Evolutionary conservation across 2,329 filamentous ascomycete genomes (phyloP), one percentile per base, ranked within the genome.

Genomic region (Trichoderma gracile): DNA sequence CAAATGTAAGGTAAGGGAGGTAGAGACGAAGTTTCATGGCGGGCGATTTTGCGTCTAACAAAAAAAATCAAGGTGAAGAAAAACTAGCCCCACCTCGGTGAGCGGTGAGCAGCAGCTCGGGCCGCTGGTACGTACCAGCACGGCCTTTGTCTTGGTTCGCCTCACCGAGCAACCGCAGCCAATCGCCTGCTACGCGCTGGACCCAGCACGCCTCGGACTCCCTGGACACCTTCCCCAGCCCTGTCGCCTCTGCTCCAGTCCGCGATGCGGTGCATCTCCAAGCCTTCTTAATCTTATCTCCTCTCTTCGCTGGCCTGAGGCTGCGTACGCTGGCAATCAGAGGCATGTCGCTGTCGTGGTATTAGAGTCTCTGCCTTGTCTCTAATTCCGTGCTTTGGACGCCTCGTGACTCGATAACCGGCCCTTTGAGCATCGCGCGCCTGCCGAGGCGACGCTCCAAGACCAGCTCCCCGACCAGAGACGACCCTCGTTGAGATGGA

Each of bases 51-150:
- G 42, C 42, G 52, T 47, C 50, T 38, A 60, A 38, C 21, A 49
- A 65, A 60, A 65, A 66, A 66, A 66, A 66, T 66, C 61, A 66
- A 66, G 65, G 65, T 66, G 65, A 66, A 64, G 65, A 66, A 66
- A 66, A 60, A 27, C n/a, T 43, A 50, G 54, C 61, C 61, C 65
- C 65, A 60, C 47, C 4, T 60, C 54, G 65, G 65, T 64, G 54
- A 47, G 40, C 55, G 65, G 65, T 64, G 61, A 64, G 43, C 19
- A 2, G 25, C 60, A 47, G 47, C 65, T 33, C 30, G 30, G 30
- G 30, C 8, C 30, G 30, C 30, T 9, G 10, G 30, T 10, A 10
- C 65, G 64, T 60, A 54, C 54, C 49, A 64, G 23, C 54, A 66
- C 33, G 62, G 56, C 54, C 49, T 52, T 33, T 52, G 49, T 52